Evolutionary conservation across 345 rosid genomes (phyloP).

Genomic region (Trapa incisa): DNA sequence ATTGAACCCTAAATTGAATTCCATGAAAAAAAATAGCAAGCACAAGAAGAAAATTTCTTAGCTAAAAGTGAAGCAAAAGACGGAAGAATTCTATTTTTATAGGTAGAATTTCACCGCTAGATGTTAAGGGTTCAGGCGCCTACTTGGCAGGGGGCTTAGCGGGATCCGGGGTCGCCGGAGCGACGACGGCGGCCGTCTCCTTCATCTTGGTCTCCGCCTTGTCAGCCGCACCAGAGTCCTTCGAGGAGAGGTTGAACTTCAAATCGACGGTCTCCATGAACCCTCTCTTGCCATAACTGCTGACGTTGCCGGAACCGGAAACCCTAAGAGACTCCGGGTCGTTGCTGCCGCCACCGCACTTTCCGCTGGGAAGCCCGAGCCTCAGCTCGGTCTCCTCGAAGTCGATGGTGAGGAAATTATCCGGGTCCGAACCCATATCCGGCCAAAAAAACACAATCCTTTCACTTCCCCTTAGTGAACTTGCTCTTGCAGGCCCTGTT

Average conservation of each 20-base stretch:
- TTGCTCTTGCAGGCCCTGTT: neutral
- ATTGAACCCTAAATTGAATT: too few relatives aligned
- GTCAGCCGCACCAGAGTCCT: neutral
- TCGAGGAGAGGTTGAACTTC: conserved; percentile 55
- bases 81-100: too few relatives aligned
- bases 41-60: too few relatives aligned
- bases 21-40: too few relatives aligned
- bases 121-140: neutral
- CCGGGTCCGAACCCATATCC: conserved; percentile 12
- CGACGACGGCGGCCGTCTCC: conserved; percentile 10
- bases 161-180: conserved; percentile 15
- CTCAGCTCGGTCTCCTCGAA: conserved; percentile 87
- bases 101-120: too few relatives aligned
- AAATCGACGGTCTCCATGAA: conserved; percentile 54
- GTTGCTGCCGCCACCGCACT: conserved; percentile 1
- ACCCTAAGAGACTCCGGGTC: conserved; percentile 1
- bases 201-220: conserved; percentile 10
- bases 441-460: neutral
- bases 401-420: conserved; percentile 36
- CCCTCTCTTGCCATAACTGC: conserved; percentile 46
- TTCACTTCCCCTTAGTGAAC: neutral
- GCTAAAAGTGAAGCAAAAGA: too few relatives aligned
- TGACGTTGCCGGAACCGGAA: conserved; percentile 14
- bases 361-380: conserved; percentile 47
- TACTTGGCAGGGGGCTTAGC: conserved; percentile 7